Conservation (phyloP, 2,329 filamentous ascomycete genomes). For the Fusarium illudens region DNA sequence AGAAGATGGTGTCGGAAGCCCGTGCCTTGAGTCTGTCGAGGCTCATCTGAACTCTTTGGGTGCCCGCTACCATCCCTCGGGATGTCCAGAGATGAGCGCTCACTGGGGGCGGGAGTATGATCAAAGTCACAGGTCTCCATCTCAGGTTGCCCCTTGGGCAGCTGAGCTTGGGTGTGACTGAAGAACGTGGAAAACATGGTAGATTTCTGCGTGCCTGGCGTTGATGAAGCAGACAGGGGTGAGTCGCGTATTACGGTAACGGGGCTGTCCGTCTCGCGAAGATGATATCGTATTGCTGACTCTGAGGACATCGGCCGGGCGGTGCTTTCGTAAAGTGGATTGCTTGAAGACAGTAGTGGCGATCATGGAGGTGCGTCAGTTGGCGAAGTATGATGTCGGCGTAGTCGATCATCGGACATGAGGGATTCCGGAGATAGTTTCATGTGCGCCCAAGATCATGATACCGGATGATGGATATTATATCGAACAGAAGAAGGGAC, state of each 20-base stretch:
- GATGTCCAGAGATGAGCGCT: slow-evolving; percentile 40
- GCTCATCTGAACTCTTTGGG: background rate
- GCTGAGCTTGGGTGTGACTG: slow-evolving; percentile 33
- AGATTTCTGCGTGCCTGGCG: background rate
- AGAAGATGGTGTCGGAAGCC: slow-evolving; percentile 36
- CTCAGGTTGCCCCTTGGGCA: slow-evolving; percentile 22
- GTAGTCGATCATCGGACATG: slow-evolving; percentile 17
- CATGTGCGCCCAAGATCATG: background rate
- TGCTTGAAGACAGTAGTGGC: background rate
- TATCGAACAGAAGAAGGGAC: background rate
- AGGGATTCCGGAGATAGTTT: slow-evolving; percentile 7
- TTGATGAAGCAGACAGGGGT: background rate
- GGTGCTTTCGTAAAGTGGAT: background rate
- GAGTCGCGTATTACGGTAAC: background rate
- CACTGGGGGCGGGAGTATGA: slow-evolving; percentile 46
- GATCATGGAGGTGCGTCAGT: background rate
- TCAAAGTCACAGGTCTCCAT: slow-evolving; percentile 44
- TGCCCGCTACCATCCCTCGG: slow-evolving; percentile 22
- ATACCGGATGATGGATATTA: slow-evolving; percentile 1
- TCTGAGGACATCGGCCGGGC: background rate
- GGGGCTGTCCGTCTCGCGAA: background rate
- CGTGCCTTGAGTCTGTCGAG: slow-evolving; percentile 8
- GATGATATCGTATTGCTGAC: background rate
- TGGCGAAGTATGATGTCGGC: slow-evolving; percentile 7
- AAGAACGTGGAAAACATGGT: slow-evolving; percentile 39